phyloP scores from a whole-genome alignment of 106 monocot species.

The Apostasia shenzhenica region DNA sequence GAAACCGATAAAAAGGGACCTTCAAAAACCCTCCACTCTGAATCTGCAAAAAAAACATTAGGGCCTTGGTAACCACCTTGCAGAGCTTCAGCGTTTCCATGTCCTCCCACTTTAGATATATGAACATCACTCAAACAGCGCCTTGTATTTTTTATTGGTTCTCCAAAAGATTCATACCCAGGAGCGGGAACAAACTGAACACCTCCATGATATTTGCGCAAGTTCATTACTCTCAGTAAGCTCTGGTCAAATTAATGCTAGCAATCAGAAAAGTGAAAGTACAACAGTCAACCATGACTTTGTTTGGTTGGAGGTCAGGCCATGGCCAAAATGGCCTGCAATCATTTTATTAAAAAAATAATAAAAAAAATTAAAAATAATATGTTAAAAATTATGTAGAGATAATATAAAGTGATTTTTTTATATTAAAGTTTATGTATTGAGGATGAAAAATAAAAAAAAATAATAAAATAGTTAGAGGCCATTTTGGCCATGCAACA shows the following conservation, averaged over 20 bases:
- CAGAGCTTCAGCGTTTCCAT: background rate
- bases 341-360: background rate
- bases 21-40: slow-evolving; percentile 57
- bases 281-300: no score
- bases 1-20: slow-evolving; percentile 73
- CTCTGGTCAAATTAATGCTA: slow-evolving; percentile 18
- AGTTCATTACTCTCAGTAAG: slow-evolving; percentile 46
- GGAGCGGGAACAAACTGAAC: slow-evolving; percentile 64
- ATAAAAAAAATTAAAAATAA: no score
- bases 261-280: background rate
- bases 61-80: slow-evolving; percentile 56
- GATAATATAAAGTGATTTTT: no score
- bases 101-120: background rate
- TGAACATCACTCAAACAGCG: background rate
- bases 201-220: slow-evolving; percentile 51
- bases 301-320: no score
- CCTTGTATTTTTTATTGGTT: slow-evolving; percentile 20
- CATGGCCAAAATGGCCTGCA: background rate
- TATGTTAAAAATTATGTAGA: no score
- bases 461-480: no score
- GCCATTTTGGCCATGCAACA: no score
- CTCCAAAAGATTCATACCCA: slow-evolving; percentile 59
- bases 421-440: no score
- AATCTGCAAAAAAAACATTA: slow-evolving; percentile 20
- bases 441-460: no score